Evolutionary conservation across 2,329 filamentous ascomycete species (phyloP), one percentile per base, ranked within the genome.

Genomic region (Simplicillium sp.): DNA sequence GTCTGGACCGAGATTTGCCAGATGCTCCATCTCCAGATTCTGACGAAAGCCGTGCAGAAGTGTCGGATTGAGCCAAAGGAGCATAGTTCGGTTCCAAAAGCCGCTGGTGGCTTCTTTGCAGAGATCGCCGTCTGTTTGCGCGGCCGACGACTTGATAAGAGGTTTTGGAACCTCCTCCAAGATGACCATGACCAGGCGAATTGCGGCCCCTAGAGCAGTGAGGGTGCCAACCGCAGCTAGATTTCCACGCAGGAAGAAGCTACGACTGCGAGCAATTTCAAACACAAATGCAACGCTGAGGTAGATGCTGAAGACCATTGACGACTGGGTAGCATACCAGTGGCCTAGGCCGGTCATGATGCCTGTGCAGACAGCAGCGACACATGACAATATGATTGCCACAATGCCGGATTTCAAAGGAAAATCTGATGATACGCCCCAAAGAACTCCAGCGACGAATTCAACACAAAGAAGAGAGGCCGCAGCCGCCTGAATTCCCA

Each of bases 91-190:
- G 16, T 34, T 40, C 38, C 38, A 40, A 11, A 40, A 40, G 3
- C 38, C 38, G 13, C 31, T 15, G 7, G n/a, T 15, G 6, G 11
- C 7, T 3, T 35, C 14, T 38, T n/a, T 16, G 9, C 8, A 13
- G 37, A 16, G 16, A n/a, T 37, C 34, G 12, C 18, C 8, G 2
- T n/a, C n/a, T n/a, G n/a, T n/a, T n/a, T n/a, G n/a, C n/a, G n/a
- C 12, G 20, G 20, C 9, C 5, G 20, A 9, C 9, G 20, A 6
- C 9, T 25, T 25, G 5, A 9, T 9, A 5, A n/a, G n/a, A n/a
- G n/a, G n/a, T n/a, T 36, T 42, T 3, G 36, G 40, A 16, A 39
- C 12, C 28, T 42, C 40, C 13, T 38, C 18, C n/a, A 38, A 15
- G 13, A 29, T 12, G 1, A 32, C 17, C 11, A 42, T 20, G 9